Base-by-base conservation (phyloP, 352 stramenopile genomes). In the Phytopythium delawarense region DNA sequence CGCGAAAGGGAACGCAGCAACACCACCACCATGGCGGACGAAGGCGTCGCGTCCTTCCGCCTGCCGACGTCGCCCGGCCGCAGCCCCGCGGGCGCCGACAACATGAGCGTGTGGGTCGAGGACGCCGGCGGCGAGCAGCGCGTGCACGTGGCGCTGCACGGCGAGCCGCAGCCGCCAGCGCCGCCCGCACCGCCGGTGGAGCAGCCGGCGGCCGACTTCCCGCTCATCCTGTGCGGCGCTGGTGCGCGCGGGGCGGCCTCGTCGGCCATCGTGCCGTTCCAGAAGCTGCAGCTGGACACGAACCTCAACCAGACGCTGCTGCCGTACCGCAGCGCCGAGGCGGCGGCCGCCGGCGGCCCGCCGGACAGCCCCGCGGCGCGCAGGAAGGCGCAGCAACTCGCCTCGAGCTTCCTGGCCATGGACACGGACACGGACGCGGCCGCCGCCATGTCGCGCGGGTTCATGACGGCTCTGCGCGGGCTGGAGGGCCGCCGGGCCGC, bases 281-380 rank as follows among this genome's bases (percentile, higher is more conserved):
- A 93, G 66, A 91, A 93, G 61, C 71, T 93, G 1, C 80, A 80
- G 40, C 71, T 93, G 42, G 80, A 93, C 63, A 93, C 84, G 42
- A 85, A 93, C 57, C 62, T 93, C 48, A 77, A 93, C 63, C 70
- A 84, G 52, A 93, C 84, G 44, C 79, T 78, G 60, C 63, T 93
- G 23, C 84, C 84, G 9, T 72, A 75, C 42, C 39, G 55, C 60
- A 67, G 35, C 30, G 49, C 57, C 34, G 50, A n/a, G 1, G 62
- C 62, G n/a, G 44, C 69, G 35, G 15, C 20, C 21, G 23, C 4
- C 30, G 62, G 59, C 12, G 52, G 40, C 25, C 11, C 42, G 25
- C 25, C 25, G 25, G 25, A 28, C n/a, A 73, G 62, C 57, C 58
- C 73, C n/a, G 46, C 42, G 50, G 57, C 55, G 16, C 44, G 54